Evolutionary conservation across 2,329 filamentous ascomycete species (phyloP).

Genomic region (Colletotrichum melonis): DNA sequence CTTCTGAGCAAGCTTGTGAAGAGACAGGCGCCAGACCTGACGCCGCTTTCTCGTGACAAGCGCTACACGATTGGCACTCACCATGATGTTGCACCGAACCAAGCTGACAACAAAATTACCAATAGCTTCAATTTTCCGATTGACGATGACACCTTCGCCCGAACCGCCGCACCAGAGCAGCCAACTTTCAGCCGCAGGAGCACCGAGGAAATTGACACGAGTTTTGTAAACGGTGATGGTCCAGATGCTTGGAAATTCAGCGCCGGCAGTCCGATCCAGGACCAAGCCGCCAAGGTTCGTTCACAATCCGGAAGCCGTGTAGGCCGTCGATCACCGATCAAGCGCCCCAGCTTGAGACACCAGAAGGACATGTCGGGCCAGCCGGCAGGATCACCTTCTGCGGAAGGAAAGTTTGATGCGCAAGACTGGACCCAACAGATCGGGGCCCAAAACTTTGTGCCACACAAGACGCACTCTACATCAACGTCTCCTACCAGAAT

Average conservation of each 20-base stretch:
- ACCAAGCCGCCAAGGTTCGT: constrained; percentile 45
- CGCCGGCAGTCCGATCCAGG: constrained; percentile 55
- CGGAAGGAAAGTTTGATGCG: constrained; percentile 56
- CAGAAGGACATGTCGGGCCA: constrained; percentile 39
- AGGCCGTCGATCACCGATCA: constrained; percentile 53
- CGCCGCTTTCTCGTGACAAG: constrained; percentile 20
- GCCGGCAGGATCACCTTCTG: constrained; percentile 28
- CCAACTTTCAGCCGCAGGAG: constrained; percentile 61
- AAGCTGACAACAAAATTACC: constrained; percentile 47
- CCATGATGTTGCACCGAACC: constrained; percentile 16
- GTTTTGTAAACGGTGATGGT: constrained; percentile 64
- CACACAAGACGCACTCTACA: constrained; percentile 51
- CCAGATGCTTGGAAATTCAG: constrained; percentile 62
- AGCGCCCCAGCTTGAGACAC: constrained; percentile 40
- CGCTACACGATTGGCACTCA: constrained; percentile 21
- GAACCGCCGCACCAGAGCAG: constrained; percentile 48
- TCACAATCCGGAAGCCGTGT: constrained; percentile 53
- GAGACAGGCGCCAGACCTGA: constrained; percentile 39
- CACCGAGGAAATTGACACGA: constrained; percentile 71
- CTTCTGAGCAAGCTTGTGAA: constrained; percentile 51
- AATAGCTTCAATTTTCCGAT: constrained; percentile 64
- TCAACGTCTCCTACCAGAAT: constrained; percentile 58
- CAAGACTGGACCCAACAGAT: constrained; percentile 67
- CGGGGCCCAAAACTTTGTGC: constrained; percentile 65
- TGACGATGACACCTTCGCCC: constrained; percentile 54